Conservation (phyloP, 495 filamentous ascomycete genomes). For the Annulohypoxylon maeteangense region DNA sequence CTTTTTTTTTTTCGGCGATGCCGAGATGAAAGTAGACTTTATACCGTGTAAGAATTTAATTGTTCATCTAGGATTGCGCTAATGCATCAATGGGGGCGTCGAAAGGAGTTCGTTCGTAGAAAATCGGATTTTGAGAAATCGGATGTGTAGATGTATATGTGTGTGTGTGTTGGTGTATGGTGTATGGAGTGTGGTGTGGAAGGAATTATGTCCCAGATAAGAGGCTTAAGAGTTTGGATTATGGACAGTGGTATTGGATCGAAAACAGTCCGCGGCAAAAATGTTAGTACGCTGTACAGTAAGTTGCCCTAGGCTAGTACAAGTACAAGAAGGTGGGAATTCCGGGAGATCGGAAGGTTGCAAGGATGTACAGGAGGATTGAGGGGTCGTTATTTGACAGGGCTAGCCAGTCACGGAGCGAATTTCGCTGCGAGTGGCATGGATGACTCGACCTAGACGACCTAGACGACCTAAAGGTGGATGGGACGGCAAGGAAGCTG, state of each 20-base stretch:
- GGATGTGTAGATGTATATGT: constrained; percentile 1
- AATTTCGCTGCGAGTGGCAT: constrained; percentile 21
- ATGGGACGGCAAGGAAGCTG: constrained; percentile 25
- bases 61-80: neutral
- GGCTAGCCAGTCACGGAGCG: constrained; percentile 40
- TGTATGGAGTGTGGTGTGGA: constrained; percentile 10
- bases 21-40: constrained; percentile 16
- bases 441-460: constrained; percentile 32
- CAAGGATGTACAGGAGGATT: constrained; percentile 44
- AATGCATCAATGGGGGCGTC: constrained; percentile 3
- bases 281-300: constrained; percentile 40
- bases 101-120: constrained; percentile 8
- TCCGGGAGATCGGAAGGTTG: constrained; percentile 50
- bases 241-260: constrained; percentile 19
- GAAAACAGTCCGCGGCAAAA: constrained; percentile 48
- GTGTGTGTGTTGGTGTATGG: neutral
- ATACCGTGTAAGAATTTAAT: constrained; percentile 8
- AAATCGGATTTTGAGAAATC: constrained; percentile 20
- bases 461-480: constrained; percentile 8
- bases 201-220: constrained; percentile 32
- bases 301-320: constrained; percentile 37
- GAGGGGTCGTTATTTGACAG: constrained; percentile 40
- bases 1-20: constrained; percentile 21
- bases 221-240: constrained; percentile 20
- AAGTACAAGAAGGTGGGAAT: constrained; percentile 42